Evolutionary conservation across 2,329 filamentous ascomycete genomes (phyloP).

Genomic region (Paecilomyces fulvus): DNA sequence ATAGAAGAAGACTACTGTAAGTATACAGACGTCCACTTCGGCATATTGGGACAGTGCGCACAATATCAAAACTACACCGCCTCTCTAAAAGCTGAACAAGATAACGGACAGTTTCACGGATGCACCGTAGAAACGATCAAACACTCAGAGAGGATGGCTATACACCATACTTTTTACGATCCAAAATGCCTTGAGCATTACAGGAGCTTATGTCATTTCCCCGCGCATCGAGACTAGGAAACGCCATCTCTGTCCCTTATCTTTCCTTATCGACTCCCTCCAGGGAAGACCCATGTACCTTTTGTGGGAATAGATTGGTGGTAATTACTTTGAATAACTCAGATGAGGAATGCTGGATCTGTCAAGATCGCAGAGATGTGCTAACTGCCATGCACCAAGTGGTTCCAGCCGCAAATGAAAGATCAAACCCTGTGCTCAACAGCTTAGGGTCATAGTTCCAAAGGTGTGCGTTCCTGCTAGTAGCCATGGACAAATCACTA

Average conservation of each 20-base stretch:
- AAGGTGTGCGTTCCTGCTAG: neutral
- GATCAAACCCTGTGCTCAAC: neutral
- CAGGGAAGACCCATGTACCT: no score
- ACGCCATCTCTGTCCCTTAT: neutral
- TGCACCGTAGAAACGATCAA: no score
- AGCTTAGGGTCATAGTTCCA: neutral
- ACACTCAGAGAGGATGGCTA: no score
- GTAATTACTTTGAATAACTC: neutral
- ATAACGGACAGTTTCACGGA: no score
- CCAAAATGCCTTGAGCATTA: neutral
- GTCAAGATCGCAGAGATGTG: neutral
- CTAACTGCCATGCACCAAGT: neutral
- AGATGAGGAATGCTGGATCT: neutral
- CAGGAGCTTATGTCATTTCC: neutral
- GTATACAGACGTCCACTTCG: neutral
- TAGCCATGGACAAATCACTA: neutral
- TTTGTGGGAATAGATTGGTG: neutral
- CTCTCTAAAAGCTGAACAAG: neutral
- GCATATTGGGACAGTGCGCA: neutral
- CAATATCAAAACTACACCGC: neutral
- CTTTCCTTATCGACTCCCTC: neutral
- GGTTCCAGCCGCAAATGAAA: neutral
- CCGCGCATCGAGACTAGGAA: neutral
- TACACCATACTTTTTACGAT: no score
- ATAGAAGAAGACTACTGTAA: neutral